Percentiles rank a stretch among this genome's conserved stretches.
These are phyloP conservation scores for Fusarium pseudoanthophilum DNA, from an alignment of 2,329 filamentous ascomycete genomes.

Conservation along the genomic window DNA sequence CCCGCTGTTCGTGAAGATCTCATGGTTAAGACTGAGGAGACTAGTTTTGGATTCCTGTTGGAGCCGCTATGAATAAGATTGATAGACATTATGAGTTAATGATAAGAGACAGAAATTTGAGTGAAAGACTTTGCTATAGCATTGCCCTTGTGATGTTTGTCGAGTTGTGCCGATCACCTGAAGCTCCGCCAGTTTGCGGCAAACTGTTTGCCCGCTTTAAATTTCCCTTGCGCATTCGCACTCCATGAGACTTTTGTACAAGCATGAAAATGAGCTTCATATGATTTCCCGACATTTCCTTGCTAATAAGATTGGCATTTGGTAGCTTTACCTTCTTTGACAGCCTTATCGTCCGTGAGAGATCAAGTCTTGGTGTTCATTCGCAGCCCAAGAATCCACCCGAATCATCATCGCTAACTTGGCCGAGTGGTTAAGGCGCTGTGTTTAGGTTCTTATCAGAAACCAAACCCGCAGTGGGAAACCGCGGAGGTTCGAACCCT, in stretches of 20 bases:
- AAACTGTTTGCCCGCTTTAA: too few relatives aligned
- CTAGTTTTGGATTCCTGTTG: constrained; percentile 56
- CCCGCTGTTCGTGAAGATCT: constrained; percentile 59
- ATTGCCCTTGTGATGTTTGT: too few relatives aligned
- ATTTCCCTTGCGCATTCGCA: too few relatives aligned
- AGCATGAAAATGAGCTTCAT: rapidly evolving
- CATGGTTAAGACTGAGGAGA: constrained; percentile 54
- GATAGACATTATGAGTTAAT: constrained; percentile 1
- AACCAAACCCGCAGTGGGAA: constrained; percentile 43
- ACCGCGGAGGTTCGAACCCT: constrained; percentile 43
- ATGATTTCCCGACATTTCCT: rapidly evolving
- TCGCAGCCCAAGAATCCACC: rapidly evolving
- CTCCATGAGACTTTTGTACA: rapidly evolving
- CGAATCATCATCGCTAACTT: constrained; percentile 38
- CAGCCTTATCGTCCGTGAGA: rapidly evolving
- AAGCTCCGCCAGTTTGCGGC: neutral
- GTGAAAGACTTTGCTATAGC: neutral
- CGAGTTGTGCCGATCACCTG: neutral
- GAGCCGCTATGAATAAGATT: constrained; percentile 40
- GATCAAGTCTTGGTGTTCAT: rapidly evolving
- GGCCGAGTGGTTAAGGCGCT: constrained; percentile 42
- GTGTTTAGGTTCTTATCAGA: constrained; percentile 40
- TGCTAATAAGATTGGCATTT: rapidly evolving
- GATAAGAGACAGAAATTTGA: neutral
- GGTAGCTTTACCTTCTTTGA: rapidly evolving